These are phyloP conservation scores for Hyphodiscus sp. DNA, from an alignment of 2,329 filamentous ascomycete genomes.

Conservation along the genomic window DNA sequence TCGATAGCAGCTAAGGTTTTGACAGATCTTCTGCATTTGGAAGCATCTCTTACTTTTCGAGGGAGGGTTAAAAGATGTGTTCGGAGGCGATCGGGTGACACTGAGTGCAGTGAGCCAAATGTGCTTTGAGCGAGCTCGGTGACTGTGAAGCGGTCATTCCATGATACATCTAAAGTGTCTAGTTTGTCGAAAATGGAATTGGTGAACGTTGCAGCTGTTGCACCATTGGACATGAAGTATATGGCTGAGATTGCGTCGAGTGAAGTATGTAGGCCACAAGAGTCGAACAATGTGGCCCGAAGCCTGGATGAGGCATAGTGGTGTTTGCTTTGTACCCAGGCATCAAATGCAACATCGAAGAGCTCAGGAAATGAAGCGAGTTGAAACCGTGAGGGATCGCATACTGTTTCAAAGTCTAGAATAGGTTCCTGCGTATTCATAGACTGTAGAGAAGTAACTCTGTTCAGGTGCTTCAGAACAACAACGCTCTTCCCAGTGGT, in stretches of 20 bases:
- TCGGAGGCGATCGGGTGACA: conserved; percentile 57
- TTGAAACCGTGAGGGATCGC: conserved; percentile 36
- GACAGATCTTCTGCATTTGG: conserved; percentile 50
- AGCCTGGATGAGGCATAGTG: conserved; percentile 62
- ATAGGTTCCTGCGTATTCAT: conserved; percentile 35
- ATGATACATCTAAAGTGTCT: conserved; percentile 51
- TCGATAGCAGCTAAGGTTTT: conserved; percentile 56
- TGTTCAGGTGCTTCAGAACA: conserved; percentile 67
- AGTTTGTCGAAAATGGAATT: conserved; percentile 68
- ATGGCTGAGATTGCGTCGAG: conserved; percentile 63
- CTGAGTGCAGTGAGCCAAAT: conserved; percentile 45
- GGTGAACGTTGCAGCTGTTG: conserved; percentile 58
- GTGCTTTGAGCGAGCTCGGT: conserved; percentile 72
- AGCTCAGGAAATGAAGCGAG: conserved; percentile 68
- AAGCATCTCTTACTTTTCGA: conserved; percentile 35
- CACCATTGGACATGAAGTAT: conserved; percentile 72
- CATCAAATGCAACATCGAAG: conserved; percentile 63
- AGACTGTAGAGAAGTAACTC: conserved; percentile 35
- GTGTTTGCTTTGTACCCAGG: conserved; percentile 73
- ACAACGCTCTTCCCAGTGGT: conserved; percentile 84
- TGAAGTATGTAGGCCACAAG: conserved; percentile 59
- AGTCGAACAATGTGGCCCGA: conserved; percentile 57
- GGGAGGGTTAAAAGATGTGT: conserved; percentile 43
- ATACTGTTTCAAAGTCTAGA: conserved; percentile 53
- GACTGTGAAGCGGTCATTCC: conserved; percentile 77